Evolutionary conservation across 176 grass and related monocot genomes (phyloP).

Genomic region (Alloteropsis semialata): DNA sequence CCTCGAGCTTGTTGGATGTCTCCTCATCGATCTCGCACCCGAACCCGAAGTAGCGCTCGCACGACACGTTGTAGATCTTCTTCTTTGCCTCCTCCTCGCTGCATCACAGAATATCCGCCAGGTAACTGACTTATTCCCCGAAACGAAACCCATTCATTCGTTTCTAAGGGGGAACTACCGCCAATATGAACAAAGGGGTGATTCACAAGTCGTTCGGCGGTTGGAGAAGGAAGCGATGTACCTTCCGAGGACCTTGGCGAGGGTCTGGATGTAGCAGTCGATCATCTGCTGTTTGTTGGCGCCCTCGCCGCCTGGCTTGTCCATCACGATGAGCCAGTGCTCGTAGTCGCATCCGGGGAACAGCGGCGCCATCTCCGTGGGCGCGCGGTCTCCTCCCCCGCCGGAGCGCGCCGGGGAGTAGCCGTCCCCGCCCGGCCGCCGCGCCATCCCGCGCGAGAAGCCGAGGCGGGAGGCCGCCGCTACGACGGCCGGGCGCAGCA

Average conservation of each 20-base stretch:
- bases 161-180: neutral
- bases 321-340: slow-evolving; percentile 86
- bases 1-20: slow-evolving; percentile 94
- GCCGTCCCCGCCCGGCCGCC: slow-evolving; percentile 39
- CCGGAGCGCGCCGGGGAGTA: slow-evolving; percentile 32
- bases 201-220: neutral
- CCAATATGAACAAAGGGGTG: no score
- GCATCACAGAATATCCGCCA: neutral
- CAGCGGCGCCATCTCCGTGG: slow-evolving; percentile 54
- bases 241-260: slow-evolving; percentile 72
- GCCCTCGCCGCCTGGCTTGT: slow-evolving; percentile 55
- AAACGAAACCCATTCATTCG: neutral
- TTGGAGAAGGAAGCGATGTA: neutral
- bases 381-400: slow-evolving; percentile 27
- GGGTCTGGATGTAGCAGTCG: slow-evolving; percentile 66
- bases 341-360: slow-evolving; percentile 74
- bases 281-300: slow-evolving; percentile 76
- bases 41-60: slow-evolving; percentile 81
- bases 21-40: slow-evolving; percentile 86
- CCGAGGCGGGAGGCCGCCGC: slow-evolving; percentile 29
- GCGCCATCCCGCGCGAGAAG: slow-evolving; percentile 37
- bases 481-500: slow-evolving; percentile 16
- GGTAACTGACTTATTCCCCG: neutral
- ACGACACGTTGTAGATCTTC: slow-evolving; percentile 93
- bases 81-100: slow-evolving; percentile 87